phyloP scores from a whole-genome alignment of 805 yeast genomes.

The Lachancea dasiensis region DNA sequence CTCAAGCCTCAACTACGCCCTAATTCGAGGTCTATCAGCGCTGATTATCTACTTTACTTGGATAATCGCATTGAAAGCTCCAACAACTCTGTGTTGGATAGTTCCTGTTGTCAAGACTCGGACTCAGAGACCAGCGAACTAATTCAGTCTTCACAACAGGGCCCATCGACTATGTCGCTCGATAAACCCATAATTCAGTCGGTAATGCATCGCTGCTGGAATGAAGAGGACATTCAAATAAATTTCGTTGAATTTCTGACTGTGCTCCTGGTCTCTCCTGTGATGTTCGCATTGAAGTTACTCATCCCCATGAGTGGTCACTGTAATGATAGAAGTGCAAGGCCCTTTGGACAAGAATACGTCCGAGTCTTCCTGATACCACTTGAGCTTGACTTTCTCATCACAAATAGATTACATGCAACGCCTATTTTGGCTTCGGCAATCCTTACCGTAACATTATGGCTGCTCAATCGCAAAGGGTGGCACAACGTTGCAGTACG shows the following conservation, averaged over 20 bases:
- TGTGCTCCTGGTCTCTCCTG: conserved; percentile 2
- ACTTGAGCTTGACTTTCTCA: not conserved
- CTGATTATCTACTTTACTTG: conserved; percentile 6
- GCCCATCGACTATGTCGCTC: not conserved
- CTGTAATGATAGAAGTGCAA: not conserved
- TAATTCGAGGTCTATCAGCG: conserved; percentile 7
- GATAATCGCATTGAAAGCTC: conserved; percentile 6
- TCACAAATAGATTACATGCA: not conserved
- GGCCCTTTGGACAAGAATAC: not conserved
- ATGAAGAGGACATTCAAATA: not conserved
- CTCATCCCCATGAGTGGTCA: conserved; percentile 1
- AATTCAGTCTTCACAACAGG: not conserved
- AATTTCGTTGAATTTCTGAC: conserved; percentile 1
- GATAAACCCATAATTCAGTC: conserved; percentile 6
- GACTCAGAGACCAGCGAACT: not conserved
- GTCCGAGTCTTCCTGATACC: conserved; percentile 3
- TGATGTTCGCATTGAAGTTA: not conserved
- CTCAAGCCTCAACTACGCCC: conserved; percentile 3
- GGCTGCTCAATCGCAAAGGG: not conserved
- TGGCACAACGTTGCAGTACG: not conserved
- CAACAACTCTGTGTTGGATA: not conserved
- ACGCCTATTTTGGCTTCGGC: not conserved
- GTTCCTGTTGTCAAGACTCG: not conserved
- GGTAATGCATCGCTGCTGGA: conserved; percentile 1
- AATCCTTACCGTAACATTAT: not conserved